Percentiles rank a stretch among this genome's conserved stretches.
phyloP scores from a whole-genome alignment of 305 asterid species.

The Andrographis paniculata region DNA sequence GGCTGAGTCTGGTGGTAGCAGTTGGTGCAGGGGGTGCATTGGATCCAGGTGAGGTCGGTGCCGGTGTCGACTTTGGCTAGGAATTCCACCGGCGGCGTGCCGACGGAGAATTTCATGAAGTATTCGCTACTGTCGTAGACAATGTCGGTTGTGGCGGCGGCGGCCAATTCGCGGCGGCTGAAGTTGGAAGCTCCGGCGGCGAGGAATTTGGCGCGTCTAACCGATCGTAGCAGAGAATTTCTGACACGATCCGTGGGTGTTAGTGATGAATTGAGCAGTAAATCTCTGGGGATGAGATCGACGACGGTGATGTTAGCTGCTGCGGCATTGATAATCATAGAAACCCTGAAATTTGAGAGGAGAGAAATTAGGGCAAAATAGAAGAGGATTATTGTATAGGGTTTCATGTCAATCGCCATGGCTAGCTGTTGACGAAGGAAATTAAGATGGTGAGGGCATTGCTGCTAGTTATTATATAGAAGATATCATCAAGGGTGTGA shows the following conservation, averaged over 20 bases:
- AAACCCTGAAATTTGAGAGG: too few species aligned
- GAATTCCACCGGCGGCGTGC: slow-evolving; percentile 38
- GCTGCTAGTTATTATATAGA: too few species aligned
- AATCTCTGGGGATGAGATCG: slow-evolving; percentile 42
- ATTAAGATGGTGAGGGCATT: too few species aligned
- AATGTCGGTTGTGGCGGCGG: slow-evolving; percentile 16
- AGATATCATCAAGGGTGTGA: too few species aligned
- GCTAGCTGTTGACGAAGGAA: too few species aligned
- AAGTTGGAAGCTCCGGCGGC: background rate
- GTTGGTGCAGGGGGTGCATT: slow-evolving; percentile 41
- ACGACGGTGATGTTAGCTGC: slow-evolving; percentile 23
- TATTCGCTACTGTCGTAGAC: slow-evolving; percentile 31
- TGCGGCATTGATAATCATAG: too few species aligned
- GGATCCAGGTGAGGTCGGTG: slow-evolving; percentile 58
- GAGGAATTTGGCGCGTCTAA: slow-evolving; percentile 14
- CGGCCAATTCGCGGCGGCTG: background rate
- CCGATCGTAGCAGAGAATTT: slow-evolving; percentile 29
- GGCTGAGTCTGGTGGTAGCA: slow-evolving; percentile 41
- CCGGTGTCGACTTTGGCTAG: slow-evolving; percentile 55
- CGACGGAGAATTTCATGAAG: slow-evolving; percentile 41
- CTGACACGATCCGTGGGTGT: slow-evolving; percentile 7
- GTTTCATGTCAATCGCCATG: too few species aligned
- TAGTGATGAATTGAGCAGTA: slow-evolving; percentile 20
- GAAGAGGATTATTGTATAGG: too few species aligned
- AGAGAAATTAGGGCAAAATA: too few species aligned